Base-by-base conservation (phyloP, 345 rosid species). In the Theobroma cacao region DNA sequence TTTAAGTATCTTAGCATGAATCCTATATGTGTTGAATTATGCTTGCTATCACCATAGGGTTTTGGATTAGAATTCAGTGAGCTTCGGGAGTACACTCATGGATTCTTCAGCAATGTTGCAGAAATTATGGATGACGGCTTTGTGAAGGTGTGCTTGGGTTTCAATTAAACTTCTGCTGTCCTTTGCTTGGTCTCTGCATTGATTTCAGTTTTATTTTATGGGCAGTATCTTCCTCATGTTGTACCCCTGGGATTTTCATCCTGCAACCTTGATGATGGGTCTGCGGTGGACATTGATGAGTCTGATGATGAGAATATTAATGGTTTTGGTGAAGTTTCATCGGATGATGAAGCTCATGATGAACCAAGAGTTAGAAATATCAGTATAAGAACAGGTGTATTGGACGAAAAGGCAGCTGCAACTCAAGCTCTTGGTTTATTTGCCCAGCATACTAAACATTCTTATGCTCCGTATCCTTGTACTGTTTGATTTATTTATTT, bases 391-490 rank as follows among this genome's bases (percentile, higher is more conserved):
- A 97, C 99, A 34, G 99, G 99, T 80, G 95, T 97, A 48, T 81
- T 97, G 79, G 99, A 97, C 85, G 99, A 97, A 89, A 97, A 97
- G 90, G 99, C 99, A 68, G 98, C 99, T 82, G 99, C 99, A 77
- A 97, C 97, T 82, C 99, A 97, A 89, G 97, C 98, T 38, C 90
- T 97, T 86, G 99, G 99, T 81, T 83, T 97, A 65, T 93, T 94
- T 91, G 97, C 99, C 8, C 90, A 90, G 72, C 98, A 93, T 81
- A 94, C 98, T 41, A 93, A 94, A 84, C 77, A 81, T 85, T 80
- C 90, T 78, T 97, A 71, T 87, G 91, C 93, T 50, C 94, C 90
- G 99, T 94, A 97, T 97, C 98, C 99, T 86, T 79, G 67, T 52
- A 36, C n/a, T 36, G 26, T 62, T 53, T 75, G 61, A 28, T 73